A percentile compares a stretch with the other conserved stretches of the same genome.
phyloP scores from a whole-genome alignment of 805 yeast species.

The Candida chilensis region DNA sequence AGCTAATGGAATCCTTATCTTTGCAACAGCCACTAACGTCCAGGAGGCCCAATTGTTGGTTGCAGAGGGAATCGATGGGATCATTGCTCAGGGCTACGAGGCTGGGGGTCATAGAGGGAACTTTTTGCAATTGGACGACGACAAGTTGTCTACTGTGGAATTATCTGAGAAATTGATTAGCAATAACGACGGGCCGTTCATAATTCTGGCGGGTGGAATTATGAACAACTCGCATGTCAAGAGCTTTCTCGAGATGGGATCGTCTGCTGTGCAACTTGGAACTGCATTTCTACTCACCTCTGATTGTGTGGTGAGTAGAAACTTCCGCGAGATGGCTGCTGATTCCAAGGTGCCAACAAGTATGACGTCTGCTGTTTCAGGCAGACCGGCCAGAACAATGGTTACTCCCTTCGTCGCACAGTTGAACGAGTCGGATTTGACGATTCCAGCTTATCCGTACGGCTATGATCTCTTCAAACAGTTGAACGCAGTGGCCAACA shows the following conservation, averaged over 20 bases:
- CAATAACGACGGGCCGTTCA: conserved; percentile 7
- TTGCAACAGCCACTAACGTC: conserved; percentile 37
- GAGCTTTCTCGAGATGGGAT: conserved; percentile 26
- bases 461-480: conserved; percentile 1
- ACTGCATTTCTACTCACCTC: conserved; percentile 33
- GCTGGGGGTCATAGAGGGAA: conserved; percentile 63
- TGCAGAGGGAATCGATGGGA: conserved; percentile 31
- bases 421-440: conserved; percentile 5
- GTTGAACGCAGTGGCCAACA: conserved; percentile 1
- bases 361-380: conserved; percentile 25
- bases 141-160: conserved; percentile 22
- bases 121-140: conserved; percentile 21
- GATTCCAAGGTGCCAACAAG: conserved; percentile 13
- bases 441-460: conserved; percentile 1
- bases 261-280: conserved; percentile 48
- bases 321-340: conserved; percentile 4
- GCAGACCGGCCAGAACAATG: conserved; percentile 26
- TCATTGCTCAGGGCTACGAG: conserved; percentile 48
- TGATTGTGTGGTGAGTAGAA: conserved; percentile 11
- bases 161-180: conserved; percentile 6
- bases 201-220: conserved; percentile 51
- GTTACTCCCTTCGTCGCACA: conserved; percentile 20
- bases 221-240: conserved; percentile 17
- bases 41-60: conserved; percentile 26
- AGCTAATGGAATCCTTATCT: conserved; percentile 24